These are phyloP conservation scores for Ambrosiella cleistominuta DNA, from an alignment of 2,329 filamentous ascomycete species.

Conservation along the genomic window DNA sequence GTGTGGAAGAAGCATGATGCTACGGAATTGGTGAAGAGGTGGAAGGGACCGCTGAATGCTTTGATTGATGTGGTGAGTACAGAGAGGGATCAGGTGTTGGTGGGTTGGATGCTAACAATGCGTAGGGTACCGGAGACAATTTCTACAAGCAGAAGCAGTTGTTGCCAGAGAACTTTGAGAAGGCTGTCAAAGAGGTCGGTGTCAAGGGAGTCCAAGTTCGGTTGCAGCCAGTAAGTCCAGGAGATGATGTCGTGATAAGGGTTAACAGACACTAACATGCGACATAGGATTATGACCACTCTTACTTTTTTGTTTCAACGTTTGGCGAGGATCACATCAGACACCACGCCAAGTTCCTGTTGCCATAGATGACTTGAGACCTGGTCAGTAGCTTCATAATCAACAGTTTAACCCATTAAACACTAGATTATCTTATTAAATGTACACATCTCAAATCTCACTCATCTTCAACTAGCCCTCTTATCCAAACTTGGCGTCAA, in stretches of 20 bases:
- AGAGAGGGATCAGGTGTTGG: neutral
- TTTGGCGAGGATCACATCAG: constrained; percentile 84
- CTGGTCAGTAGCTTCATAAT: neutral
- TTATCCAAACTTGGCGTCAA: constrained; percentile 26
- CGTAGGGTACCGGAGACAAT: constrained; percentile 73
- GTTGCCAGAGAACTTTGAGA: constrained; percentile 79
- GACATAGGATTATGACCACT: constrained; percentile 72
- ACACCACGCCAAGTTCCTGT: constrained; percentile 73
- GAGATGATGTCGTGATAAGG: neutral
- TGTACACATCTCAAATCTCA: neutral
- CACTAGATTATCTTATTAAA: neutral
- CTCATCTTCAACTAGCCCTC: constrained; percentile 27
- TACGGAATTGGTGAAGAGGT: constrained; percentile 68
- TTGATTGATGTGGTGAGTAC: constrained; percentile 68
- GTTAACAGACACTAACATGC: neutral
- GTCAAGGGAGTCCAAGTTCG: constrained; percentile 57
- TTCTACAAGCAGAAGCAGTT: constrained; percentile 93
- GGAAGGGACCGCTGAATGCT: constrained; percentile 53
- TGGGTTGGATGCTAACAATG: neutral
- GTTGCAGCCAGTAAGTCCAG: constrained; percentile 50
- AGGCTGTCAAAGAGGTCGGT: constrained; percentile 59
- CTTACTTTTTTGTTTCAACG: constrained; percentile 87
- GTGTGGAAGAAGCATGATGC: constrained; percentile 85
- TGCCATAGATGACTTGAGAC: constrained; percentile 7
- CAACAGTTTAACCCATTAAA: neutral